Conservation (phyloP, 768 basidiomycete genomes). For the Mycena leptocephala region DNA sequence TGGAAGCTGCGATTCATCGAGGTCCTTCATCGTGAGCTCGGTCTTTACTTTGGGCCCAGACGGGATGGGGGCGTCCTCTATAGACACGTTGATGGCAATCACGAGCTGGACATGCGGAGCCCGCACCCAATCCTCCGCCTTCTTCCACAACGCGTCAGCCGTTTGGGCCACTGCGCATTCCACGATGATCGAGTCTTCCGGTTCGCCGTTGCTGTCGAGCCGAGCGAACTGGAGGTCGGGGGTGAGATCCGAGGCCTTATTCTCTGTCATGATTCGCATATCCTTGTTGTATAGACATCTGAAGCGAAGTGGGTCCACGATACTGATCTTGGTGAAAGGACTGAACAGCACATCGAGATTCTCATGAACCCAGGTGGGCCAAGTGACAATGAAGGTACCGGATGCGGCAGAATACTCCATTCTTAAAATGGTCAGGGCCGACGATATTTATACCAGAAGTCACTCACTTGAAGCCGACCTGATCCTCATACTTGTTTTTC, state of each 20-base stretch:
- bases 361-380: slow-evolving; percentile 1
- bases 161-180: too few relatives aligned
- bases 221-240: too few relatives aligned
- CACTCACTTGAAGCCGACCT: neutral
- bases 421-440: neutral
- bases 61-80: neutral
- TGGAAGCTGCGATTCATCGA: neutral
- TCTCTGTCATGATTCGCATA: neutral
- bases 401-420: neutral
- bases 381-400: neutral
- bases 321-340: neutral
- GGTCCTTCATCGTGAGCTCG: neutral
- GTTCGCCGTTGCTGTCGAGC: too few relatives aligned
- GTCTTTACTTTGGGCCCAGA: neutral
- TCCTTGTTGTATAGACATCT: neutral
- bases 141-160: too few relatives aligned
- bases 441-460: neutral
- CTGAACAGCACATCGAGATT: neutral
- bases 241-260: too few relatives aligned
- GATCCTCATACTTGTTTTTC: slow-evolving; percentile 1
- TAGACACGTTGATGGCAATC: neutral
- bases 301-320: neutral
- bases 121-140: neutral
- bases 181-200: too few relatives aligned
- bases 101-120: neutral